Evolutionary conservation across 495 filamentous ascomycete genomes (phyloP).

Genomic region (Sabuloglossum arenarium): DNA sequence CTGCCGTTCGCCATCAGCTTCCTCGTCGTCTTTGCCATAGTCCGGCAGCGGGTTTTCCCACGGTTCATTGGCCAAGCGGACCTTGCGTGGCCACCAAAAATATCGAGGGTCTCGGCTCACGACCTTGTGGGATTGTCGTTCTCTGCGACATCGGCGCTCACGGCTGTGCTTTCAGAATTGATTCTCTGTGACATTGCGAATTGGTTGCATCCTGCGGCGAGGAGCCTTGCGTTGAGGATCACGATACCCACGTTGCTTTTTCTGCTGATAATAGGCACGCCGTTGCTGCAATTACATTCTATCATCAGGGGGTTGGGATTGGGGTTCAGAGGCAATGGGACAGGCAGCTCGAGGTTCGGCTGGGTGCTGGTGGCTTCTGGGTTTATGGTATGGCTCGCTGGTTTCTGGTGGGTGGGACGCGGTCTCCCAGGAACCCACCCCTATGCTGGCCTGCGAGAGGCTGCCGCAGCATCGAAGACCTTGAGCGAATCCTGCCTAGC

Average conservation of each 20-base stretch:
- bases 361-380: slow-evolving; percentile 35
- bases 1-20: slow-evolving; percentile 44
- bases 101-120: slow-evolving; percentile 8
- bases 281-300: slow-evolving; percentile 47
- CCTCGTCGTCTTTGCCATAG: slow-evolving; percentile 28
- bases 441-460: slow-evolving; percentile 12
- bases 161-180: slow-evolving; percentile 50
- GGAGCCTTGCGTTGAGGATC: slow-evolving; percentile 37
- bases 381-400: slow-evolving; percentile 38
- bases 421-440: slow-evolving; percentile 33
- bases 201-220: slow-evolving; percentile 35
- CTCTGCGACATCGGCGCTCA: slow-evolving; percentile 47
- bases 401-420: slow-evolving; percentile 56
- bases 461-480: slow-evolving; percentile 15
- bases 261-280: slow-evolving; percentile 44
- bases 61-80: slow-evolving; percentile 33
- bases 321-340: slow-evolving; percentile 23
- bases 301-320: slow-evolving; percentile 38
- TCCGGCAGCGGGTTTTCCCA: slow-evolving; percentile 41
- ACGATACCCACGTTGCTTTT: slow-evolving; percentile 43
- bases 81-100: background rate
- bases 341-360: background rate
- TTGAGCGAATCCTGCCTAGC: slow-evolving; percentile 55
- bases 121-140: slow-evolving; percentile 36
- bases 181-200: slow-evolving; percentile 67